phyloP scores from a whole-genome alignment of 805 yeast genomes.

The Teunomyces cretensis region DNA sequence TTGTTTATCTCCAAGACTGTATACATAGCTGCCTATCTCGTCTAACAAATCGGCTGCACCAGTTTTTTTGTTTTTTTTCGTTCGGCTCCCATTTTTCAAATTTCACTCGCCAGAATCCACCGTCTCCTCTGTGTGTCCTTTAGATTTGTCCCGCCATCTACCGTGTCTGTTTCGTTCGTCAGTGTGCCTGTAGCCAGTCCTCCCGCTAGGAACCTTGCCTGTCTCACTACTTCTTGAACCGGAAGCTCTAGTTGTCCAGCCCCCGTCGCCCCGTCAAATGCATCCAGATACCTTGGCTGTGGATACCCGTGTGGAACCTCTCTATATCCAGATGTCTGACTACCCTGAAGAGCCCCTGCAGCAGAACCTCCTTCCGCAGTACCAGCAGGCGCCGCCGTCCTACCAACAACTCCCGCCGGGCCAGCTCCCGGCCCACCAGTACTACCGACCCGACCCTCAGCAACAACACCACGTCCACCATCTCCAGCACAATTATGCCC shows the following conservation, averaged over 20 bases:
- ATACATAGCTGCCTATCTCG: constrained; percentile 1
- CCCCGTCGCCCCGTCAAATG: background rate
- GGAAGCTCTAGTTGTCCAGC: no score
- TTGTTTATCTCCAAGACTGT: background rate
- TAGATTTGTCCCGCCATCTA: no score
- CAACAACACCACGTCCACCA: background rate
- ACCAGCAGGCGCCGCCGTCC: background rate
- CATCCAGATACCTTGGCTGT: constrained; percentile 3
- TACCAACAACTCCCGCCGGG: background rate
- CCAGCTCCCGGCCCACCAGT: background rate
- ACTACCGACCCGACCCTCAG: background rate
- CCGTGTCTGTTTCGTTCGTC: background rate
- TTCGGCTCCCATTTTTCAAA: background rate
- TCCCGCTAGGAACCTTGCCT: no score
- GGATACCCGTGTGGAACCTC: background rate
- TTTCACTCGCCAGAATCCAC: background rate
- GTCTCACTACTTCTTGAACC: no score
- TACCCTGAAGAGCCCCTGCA: background rate
- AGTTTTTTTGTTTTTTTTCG: background rate
- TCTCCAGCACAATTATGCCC: background rate
- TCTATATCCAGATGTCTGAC: constrained; percentile 4
- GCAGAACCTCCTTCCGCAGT: background rate
- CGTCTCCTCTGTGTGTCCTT: background rate
- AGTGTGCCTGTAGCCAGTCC: background rate
- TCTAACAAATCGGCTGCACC: constrained; percentile 1